Evolutionary conservation across 345 rosid species (phyloP), one percentile per base, ranked within the genome.

Genomic region (Camelina laxa): DNA sequence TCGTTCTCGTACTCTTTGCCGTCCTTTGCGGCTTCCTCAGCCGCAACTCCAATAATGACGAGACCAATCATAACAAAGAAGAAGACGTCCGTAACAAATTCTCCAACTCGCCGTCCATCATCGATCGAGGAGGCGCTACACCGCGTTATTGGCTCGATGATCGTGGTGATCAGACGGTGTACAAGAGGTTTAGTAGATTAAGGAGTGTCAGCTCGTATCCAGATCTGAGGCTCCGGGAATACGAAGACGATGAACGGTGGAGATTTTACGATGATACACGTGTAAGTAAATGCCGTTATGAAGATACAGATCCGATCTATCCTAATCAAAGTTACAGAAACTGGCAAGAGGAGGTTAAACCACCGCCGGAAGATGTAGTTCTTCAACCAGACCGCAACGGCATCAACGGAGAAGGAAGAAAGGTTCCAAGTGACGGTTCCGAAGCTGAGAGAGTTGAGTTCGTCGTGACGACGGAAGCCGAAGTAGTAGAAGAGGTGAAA

Each of bases 201-300:
- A 84, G 92, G 53, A 91, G 91, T 69, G 81, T 85, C 81, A 86
- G 82, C 49, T 93, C 98, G 6, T 60, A 93, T 73, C 97, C 97
- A 57, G 97, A 93, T 89, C 97, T 93, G 62, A 80, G 91, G 24
- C 57, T 75, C 16, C 78, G 84, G 83, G 31, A 47, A 19, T 54
- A 19, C 11, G 75, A 75, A 38, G 42, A 19, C 6, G 88, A 81
- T 61, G 83, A 88, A 66, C 86, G 79, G 62, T 83, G 93, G 94
- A 72, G 87, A 61, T 93, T 84, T 62, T 79, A 85, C 64, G 98
- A 93, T 59, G 98, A 93, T 77, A 89, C 91, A 6, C 80, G 73
- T 31, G 75, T 93, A 17, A 68, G 79, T 60, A 53, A 56, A 56
- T 65, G 76, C 65, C 80, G 86, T 16, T 75, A 48, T 24, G 79